These are phyloP conservation scores for Penicillium sclerotigenum DNA, from an alignment of 2,329 filamentous ascomycete species.

Conservation along the genomic window DNA sequence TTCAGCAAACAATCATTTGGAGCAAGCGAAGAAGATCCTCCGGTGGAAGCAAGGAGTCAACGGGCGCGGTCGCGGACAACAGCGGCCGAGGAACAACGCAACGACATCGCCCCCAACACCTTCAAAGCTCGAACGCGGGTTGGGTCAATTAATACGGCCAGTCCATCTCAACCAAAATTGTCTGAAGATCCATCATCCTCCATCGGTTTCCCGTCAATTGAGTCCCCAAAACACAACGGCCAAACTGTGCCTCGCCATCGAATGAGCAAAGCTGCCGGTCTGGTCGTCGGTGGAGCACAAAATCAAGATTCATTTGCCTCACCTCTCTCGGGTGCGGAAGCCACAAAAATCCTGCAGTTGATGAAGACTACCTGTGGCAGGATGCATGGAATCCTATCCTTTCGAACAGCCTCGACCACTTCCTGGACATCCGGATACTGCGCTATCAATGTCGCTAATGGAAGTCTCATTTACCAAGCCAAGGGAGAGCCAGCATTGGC, in stretches of 20 bases:
- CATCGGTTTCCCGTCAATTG: slow-evolving; percentile 50
- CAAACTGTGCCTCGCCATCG: slow-evolving; percentile 35
- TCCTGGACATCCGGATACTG: slow-evolving; percentile 52
- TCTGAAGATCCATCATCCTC: slow-evolving; percentile 41
- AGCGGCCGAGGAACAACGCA: slow-evolving; percentile 43
- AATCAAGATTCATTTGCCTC: slow-evolving; percentile 33
- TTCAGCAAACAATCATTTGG: slow-evolving; percentile 29
- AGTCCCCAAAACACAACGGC: slow-evolving; percentile 38
- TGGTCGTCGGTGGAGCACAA: slow-evolving; percentile 26
- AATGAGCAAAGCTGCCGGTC: slow-evolving; percentile 31
- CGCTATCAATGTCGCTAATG: slow-evolving; percentile 51
- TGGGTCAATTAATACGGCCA: slow-evolving; percentile 40
- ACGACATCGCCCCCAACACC: slow-evolving; percentile 35
- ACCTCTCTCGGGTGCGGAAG: slow-evolving; percentile 44
- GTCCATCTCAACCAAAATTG: slow-evolving; percentile 33
- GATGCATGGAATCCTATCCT: slow-evolving; percentile 54
- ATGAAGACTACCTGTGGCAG: slow-evolving; percentile 53
- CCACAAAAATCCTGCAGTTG: slow-evolving; percentile 48
- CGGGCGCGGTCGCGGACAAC: slow-evolving; percentile 42
- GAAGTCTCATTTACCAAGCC: slow-evolving; percentile 50
- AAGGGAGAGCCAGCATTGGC: slow-evolving; percentile 49
- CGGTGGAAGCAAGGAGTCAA: slow-evolving; percentile 32
- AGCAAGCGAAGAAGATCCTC: slow-evolving; percentile 35
- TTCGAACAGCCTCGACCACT: slow-evolving; percentile 42
- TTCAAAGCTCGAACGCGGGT: slow-evolving; percentile 38